These are phyloP conservation scores for Amauroascus niger DNA, from an alignment of 2,329 filamentous ascomycete genomes.

Conservation along the genomic window DNA sequence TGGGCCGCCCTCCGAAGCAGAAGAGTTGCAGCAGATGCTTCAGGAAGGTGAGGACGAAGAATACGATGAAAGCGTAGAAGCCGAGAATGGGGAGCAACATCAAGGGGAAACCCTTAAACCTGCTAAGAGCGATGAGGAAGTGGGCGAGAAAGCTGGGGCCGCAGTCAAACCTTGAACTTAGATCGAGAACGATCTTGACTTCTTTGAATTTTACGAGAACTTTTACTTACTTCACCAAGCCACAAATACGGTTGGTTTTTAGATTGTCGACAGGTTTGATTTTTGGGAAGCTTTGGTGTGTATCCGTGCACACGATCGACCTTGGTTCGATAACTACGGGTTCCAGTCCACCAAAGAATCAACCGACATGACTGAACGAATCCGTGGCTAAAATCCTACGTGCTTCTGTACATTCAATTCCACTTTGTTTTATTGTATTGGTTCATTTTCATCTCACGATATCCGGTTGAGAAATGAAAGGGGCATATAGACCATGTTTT, in stretches of 20 bases:
- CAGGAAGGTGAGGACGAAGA: slow-evolving; percentile 29
- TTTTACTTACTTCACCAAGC: neutral
- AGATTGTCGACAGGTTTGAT: no score
- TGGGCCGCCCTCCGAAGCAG: slow-evolving; percentile 39
- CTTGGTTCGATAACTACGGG: no score
- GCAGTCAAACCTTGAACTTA: slow-evolving; percentile 6
- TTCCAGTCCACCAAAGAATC: no score
- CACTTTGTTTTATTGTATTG: neutral
- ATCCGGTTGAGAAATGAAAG: neutral
- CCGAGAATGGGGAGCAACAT: slow-evolving; percentile 4
- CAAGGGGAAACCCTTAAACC: neutral
- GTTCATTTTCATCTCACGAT: neutral
- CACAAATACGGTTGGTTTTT: no score
- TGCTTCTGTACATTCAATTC: neutral
- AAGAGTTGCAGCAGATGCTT: slow-evolving; percentile 42
- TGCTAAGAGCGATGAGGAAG: slow-evolving; percentile 9
- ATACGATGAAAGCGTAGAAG: slow-evolving; percentile 25
- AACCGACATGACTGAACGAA: neutral
- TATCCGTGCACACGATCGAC: no score
- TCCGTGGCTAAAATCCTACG: neutral
- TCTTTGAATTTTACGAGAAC: neutral
- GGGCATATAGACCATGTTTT: slow-evolving; percentile 8
- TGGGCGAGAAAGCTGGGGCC: neutral
- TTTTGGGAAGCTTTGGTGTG: no score
- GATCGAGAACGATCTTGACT: neutral